Evolutionary conservation across 495 filamentous ascomycete genomes (phyloP).

Genomic region (Tuber magnatum): DNA sequence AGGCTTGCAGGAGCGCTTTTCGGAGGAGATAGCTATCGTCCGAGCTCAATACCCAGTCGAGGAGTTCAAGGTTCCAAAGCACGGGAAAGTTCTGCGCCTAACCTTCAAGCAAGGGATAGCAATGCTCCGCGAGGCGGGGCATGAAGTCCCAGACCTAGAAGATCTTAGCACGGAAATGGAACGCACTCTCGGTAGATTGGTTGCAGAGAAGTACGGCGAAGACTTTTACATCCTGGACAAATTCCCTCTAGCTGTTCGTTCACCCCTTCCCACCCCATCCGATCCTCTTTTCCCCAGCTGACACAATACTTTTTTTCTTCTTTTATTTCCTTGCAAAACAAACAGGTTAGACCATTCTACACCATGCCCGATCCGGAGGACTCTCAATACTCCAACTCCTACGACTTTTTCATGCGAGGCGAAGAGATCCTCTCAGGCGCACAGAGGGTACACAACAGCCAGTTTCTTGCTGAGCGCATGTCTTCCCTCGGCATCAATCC

Average conservation of each 20-base stretch:
- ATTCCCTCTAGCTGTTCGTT: constrained; percentile 62
- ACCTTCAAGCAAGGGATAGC: constrained; percentile 71
- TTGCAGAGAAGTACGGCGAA: constrained; percentile 77
- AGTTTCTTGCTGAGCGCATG: constrained; percentile 70
- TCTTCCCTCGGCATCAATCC: constrained; percentile 66
- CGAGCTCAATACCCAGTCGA: constrained; percentile 55
- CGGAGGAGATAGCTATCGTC: constrained; percentile 64
- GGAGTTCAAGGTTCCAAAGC: constrained; percentile 62
- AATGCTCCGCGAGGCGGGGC: constrained; percentile 74
- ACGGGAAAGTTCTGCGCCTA: constrained; percentile 75
- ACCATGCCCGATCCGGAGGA: constrained; percentile 82
- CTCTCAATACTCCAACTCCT: constrained; percentile 71
- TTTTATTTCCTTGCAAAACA: neutral
- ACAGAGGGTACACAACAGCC: constrained; percentile 79
- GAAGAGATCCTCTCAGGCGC: constrained; percentile 90
- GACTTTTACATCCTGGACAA: constrained; percentile 96
- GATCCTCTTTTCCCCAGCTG: neutral
- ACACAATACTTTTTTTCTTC: neutral
- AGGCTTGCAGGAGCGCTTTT: constrained; percentile 60
- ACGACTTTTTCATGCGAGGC: constrained; percentile 90
- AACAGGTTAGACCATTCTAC: constrained; percentile 65
- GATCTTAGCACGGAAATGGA: constrained; percentile 80
- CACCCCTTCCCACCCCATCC: neutral
- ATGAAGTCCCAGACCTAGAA: constrained; percentile 63
- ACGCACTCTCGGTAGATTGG: constrained; percentile 71